Conservation (phyloP, 148 eudicot genomes). For the Camellia sinensis region DNA sequence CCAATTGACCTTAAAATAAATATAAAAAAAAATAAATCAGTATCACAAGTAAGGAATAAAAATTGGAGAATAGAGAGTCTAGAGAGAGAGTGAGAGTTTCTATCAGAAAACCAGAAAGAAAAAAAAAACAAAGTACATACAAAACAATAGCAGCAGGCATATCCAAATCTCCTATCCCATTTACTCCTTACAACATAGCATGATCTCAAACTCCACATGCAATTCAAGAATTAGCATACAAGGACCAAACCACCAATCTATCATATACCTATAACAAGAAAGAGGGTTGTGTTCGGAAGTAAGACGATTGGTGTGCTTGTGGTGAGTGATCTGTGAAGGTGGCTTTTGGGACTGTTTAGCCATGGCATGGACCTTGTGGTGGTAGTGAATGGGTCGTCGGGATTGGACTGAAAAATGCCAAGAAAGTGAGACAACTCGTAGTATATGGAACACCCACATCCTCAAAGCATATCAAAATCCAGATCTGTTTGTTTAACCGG, state of each 20-base stretch:
- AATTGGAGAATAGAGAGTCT: no score
- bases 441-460: no score
- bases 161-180: not conserved
- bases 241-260: no score
- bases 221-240: no score
- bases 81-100: no score
- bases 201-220: no score
- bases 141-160: no score
- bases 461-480: no score
- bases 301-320: conserved; percentile 62
- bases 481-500: no score
- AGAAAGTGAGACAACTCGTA: conserved; percentile 7
- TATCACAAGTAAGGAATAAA: not conserved
- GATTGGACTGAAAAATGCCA: conserved; percentile 16
- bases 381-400: conserved; percentile 29
- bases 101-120: no score
- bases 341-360: conserved; percentile 39
- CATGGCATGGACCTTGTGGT: conserved; percentile 52
- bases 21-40: not conserved
- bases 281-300: conserved; percentile 87
- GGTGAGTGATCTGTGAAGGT: conserved; percentile 16
- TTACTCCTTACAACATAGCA: no score
- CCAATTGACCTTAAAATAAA: conserved; percentile 80
- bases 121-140: no score
- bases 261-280: conserved; percentile 71